Conservation (phyloP, 805 yeast species). For the Ogataea pini region DNA sequence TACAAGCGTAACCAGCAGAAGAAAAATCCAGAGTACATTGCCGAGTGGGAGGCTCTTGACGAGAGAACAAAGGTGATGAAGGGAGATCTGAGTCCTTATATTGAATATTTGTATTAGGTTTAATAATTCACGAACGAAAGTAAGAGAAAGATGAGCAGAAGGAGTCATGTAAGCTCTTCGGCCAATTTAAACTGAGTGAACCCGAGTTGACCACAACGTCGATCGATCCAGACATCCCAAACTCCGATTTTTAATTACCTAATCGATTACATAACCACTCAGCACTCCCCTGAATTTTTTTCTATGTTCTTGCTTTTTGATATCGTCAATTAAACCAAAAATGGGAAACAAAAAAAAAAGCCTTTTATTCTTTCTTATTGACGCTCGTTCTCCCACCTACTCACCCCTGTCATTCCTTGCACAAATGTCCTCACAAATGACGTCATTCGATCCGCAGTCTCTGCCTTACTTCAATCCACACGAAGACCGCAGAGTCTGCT, state of each 20-base stretch:
- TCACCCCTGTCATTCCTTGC: not conserved
- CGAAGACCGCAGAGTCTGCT: constrained; percentile 57
- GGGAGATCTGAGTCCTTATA: constrained; percentile 45
- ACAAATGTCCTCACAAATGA: not conserved
- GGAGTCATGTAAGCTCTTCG: too few species aligned
- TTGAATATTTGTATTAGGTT: constrained; percentile 46
- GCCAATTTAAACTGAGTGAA: too few species aligned
- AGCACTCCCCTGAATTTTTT: too few species aligned
- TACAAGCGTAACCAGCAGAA: constrained; percentile 39
- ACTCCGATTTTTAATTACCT: too few species aligned
- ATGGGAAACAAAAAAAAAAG: too few species aligned
- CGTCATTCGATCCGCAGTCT: constrained; percentile 41
- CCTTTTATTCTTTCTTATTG: not conserved
- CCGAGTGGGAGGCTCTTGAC: constrained; percentile 30
- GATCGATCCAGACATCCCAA: too few species aligned
- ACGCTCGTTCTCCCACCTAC: too few species aligned
- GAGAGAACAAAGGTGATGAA: constrained; percentile 34
- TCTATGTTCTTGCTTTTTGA: too few species aligned
- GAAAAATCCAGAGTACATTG: constrained; percentile 31
- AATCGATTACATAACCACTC: too few species aligned
- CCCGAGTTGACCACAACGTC: too few species aligned
- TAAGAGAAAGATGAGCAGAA: not conserved
- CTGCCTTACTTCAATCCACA: constrained; percentile 65
- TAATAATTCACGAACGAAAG: too few species aligned
- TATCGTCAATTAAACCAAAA: too few species aligned